phyloP scores from a whole-genome alignment of 1,284 basidiomycete species.

The Takashimella koratensis region DNA sequence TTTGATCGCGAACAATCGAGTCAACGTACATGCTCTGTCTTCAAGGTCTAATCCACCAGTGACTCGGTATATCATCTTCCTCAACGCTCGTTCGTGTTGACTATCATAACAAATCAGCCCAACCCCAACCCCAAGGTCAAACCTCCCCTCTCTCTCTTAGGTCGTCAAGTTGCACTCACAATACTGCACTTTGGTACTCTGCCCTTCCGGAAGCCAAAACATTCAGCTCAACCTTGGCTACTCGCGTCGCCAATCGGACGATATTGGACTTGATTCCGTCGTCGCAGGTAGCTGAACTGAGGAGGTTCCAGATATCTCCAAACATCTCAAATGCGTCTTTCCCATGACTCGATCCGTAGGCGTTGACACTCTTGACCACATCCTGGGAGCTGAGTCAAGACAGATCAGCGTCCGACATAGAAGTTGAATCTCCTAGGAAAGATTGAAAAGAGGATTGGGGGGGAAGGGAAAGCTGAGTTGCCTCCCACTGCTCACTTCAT shows the following conservation, averaged over 20 bases:
- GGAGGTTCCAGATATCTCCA: neutral
- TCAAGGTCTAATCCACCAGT: constrained; percentile 42
- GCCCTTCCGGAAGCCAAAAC: constrained; percentile 32
- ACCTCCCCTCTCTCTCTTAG: neutral
- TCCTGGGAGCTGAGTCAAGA: neutral
- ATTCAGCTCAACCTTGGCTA: constrained; percentile 42
- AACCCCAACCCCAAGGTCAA: too few species aligned
- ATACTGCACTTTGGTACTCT: constrained; percentile 22
- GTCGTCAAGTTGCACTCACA: constrained; percentile 23
- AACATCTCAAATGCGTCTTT: neutral
- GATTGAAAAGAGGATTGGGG: neutral
- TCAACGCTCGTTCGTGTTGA: constrained; percentile 26
- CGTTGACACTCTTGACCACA: neutral
- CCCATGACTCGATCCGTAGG: neutral
- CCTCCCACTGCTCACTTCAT: neutral
- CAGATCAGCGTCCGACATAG: neutral
- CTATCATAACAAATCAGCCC: too few species aligned
- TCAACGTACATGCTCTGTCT: constrained; percentile 31
- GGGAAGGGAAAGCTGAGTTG: too few species aligned
- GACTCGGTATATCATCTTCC: constrained; percentile 34
- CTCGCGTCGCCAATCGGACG: constrained; percentile 17
- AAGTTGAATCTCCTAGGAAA: neutral
- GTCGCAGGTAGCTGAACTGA: neutral
- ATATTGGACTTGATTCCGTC: neutral
- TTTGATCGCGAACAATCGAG: neutral